Evolutionary conservation across 495 filamentous ascomycete genomes (phyloP).

Genomic region (Podospora appendiculata): DNA sequence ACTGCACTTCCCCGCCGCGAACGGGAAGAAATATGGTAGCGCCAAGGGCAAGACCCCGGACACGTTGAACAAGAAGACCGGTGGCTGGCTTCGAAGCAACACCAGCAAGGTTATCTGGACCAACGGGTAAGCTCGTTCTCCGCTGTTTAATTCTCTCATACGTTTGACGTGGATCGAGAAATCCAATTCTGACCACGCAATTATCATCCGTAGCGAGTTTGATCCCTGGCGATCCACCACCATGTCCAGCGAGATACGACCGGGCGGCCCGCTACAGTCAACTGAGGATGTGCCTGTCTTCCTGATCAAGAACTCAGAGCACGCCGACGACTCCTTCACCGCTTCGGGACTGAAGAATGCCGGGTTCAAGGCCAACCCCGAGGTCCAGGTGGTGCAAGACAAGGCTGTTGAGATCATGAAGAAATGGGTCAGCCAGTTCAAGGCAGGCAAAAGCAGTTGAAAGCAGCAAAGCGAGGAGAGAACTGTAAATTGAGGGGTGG

Average conservation of each 20-base stretch:
- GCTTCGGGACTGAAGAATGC: constrained; percentile 25
- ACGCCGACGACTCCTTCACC: constrained; percentile 42
- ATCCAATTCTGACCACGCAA: too few species aligned
- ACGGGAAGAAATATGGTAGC: constrained; percentile 44
- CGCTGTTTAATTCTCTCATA: neutral
- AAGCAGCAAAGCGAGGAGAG: neutral
- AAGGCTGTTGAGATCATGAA: constrained; percentile 27
- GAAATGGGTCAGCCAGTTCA: constrained; percentile 40
- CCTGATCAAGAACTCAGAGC: constrained; percentile 48
- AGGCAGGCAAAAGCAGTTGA: neutral
- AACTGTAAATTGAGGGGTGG: too few species aligned
- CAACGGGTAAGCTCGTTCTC: constrained; percentile 38
- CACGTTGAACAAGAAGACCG: constrained; percentile 49
- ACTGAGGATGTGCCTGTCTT: constrained; percentile 38
- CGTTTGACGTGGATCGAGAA: neutral
- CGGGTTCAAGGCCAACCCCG: constrained; percentile 26
- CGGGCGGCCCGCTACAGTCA: constrained; percentile 45
- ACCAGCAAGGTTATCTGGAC: constrained; percentile 51
- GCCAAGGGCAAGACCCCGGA: constrained; percentile 42
- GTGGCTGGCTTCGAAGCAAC: constrained; percentile 46
- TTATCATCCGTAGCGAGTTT: constrained; percentile 30
- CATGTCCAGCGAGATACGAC: constrained; percentile 45
- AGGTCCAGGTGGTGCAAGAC: constrained; percentile 31
- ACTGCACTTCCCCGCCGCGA: constrained; percentile 48
- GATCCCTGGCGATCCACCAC: constrained; percentile 53